phyloP scores from a whole-genome alignment of 106 monocot genomes.

The Agapanthus africanus region DNA sequence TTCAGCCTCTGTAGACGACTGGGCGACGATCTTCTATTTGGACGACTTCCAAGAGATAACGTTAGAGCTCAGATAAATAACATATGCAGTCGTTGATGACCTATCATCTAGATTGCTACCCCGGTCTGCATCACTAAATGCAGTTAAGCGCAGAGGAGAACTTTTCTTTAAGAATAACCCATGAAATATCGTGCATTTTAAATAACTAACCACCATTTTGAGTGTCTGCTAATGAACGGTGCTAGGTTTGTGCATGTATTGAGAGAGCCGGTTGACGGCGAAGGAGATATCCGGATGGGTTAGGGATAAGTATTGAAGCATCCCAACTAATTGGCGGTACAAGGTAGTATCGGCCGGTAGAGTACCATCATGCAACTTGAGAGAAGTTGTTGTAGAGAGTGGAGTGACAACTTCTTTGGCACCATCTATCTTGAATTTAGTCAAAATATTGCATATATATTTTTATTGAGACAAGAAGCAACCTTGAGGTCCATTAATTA shows the following conservation, averaged over 20 bases:
- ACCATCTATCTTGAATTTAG: background rate
- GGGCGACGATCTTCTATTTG: background rate
- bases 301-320: conserved; percentile 4
- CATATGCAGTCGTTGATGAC: background rate
- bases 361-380: background rate
- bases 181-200: background rate
- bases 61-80: background rate
- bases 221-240: background rate
- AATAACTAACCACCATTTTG: conserved; percentile 6
- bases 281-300: conserved; percentile 12
- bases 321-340: background rate
- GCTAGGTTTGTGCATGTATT: conserved; percentile 8
- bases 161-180: background rate
- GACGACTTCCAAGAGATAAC: background rate
- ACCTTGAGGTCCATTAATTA: background rate
- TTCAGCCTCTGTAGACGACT: background rate
- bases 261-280: conserved; percentile 7
- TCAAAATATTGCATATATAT: background rate
- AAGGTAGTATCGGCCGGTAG: background rate
- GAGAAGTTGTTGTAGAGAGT: background rate
- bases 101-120: background rate
- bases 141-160: background rate
- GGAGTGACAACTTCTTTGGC: background rate
- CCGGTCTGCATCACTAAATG: background rate
- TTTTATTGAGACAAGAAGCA: background rate